These are phyloP conservation scores for Blastomyces gilchristii DNA, from an alignment of 2,329 filamentous ascomycete genomes.

Conservation along the genomic window DNA sequence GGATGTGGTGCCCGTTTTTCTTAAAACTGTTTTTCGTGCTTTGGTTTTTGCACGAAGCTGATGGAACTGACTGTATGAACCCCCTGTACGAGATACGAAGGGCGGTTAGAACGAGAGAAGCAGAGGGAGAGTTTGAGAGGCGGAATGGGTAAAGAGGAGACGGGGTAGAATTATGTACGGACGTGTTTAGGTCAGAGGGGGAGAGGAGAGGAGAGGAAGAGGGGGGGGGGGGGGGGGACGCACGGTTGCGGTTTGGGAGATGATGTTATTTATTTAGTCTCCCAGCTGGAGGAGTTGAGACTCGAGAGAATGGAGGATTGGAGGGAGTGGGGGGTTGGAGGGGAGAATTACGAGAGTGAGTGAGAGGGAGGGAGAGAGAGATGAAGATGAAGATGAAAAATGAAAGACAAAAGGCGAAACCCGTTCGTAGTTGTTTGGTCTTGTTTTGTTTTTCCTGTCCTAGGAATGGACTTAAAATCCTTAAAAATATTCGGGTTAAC, in stretches of 20 bases:
- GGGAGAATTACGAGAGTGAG: no score
- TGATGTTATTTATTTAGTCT: not conserved
- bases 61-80: not conserved
- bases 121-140: not conserved
- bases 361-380: not conserved
- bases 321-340: not conserved
- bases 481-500: not conserved
- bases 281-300: not conserved
- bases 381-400: no score
- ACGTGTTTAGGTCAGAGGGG: not conserved
- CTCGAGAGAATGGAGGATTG: not conserved
- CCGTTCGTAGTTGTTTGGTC: not conserved
- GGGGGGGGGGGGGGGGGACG: not conserved
- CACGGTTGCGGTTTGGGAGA: not conserved
- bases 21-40: no score
- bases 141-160: not conserved
- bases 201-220: not conserved
- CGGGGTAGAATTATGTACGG: not conserved
- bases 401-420: no score
- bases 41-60: not conserved
- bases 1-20: not conserved
- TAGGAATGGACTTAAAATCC: not conserved
- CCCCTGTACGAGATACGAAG: not conserved
- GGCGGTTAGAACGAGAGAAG: not conserved
- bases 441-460: constrained; percentile 6